Evolutionary conservation across 805 yeast species (phyloP).

Genomic region (Candida mattraensis): DNA sequence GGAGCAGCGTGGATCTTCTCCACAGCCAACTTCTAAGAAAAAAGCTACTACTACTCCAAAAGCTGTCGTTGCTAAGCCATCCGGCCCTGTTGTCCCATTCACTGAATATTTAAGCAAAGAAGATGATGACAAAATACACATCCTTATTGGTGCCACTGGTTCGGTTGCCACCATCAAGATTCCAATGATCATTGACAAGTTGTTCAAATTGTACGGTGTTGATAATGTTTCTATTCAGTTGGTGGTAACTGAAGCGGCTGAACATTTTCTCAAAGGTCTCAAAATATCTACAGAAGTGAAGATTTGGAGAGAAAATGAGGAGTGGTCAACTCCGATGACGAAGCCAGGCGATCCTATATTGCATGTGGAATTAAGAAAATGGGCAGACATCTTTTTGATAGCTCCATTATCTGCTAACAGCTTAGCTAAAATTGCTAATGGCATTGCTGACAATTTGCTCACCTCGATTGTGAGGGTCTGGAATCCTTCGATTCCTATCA

Average conservation of each 20-base stretch:
- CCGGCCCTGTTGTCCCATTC: constrained; percentile 71
- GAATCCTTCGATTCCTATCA: constrained; percentile 88
- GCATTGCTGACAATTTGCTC: constrained; percentile 87
- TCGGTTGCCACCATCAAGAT: constrained; percentile 95
- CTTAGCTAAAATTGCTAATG: constrained; percentile 82
- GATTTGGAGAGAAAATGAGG: constrained; percentile 92
- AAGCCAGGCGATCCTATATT: constrained; percentile 95
- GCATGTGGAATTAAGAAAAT: constrained; percentile 90
- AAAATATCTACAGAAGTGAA: constrained; percentile 66
- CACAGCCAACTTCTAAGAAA: constrained; percentile 23
- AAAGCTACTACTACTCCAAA: constrained; percentile 39
- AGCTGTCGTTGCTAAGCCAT: constrained; percentile 54
- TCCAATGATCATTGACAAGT: constrained; percentile 82
- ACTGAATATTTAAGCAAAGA: constrained; percentile 67
- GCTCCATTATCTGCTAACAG: constrained; percentile 97
- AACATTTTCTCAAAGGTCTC: constrained; percentile 65
- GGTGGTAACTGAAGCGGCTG: constrained; percentile 82
- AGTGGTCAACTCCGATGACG: constrained; percentile 60
- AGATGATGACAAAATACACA: constrained; percentile 85
- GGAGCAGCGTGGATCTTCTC: constrained; percentile 1
- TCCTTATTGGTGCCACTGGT: constrained; percentile 90
- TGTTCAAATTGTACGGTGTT: constrained; percentile 75
- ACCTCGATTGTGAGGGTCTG: constrained; percentile 93
- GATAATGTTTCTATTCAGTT: constrained; percentile 78
- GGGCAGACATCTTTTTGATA: constrained; percentile 92